Evolutionary conservation across 2,329 filamentous ascomycete species (phyloP).

Genomic region (Fusarium algeriense): DNA sequence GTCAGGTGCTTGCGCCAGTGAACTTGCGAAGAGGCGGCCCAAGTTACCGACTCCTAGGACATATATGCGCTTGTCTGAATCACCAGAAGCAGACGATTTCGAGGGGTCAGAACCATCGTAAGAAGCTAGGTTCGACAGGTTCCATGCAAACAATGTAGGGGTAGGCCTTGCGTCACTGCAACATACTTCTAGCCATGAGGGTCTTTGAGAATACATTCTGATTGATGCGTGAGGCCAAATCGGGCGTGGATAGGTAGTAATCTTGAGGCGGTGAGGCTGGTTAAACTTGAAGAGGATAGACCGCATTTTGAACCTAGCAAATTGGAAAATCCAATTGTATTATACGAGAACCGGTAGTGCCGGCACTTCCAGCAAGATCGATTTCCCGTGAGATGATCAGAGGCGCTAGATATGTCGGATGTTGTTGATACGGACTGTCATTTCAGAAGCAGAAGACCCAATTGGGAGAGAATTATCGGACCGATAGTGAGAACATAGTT

Average conservation of each 20-base stretch:
- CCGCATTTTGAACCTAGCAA: constrained; percentile 12
- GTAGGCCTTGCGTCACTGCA: constrained; percentile 44
- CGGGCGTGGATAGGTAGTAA: neutral
- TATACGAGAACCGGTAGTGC: neutral
- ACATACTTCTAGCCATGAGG: constrained; percentile 53
- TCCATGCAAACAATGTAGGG: constrained; percentile 56
- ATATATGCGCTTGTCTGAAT: constrained; percentile 69
- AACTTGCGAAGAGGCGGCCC: constrained; percentile 81
- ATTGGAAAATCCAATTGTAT: neutral
- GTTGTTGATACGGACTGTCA: neutral
- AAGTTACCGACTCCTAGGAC: constrained; percentile 86
- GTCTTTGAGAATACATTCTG: constrained; percentile 46
- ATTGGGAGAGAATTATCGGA: neutral
- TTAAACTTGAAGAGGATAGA: neutral
- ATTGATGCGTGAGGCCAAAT: neutral
- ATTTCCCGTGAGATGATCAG: neutral
- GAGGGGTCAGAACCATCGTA: neutral
- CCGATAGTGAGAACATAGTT: neutral
- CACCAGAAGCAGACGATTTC: constrained; percentile 5
- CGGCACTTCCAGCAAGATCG: neutral
- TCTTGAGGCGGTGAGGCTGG: neutral
- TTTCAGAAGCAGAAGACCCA: neutral
- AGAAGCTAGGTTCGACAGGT: constrained; percentile 46
- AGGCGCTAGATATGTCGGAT: neutral
- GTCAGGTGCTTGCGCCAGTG: constrained; percentile 69